A percentile compares a stretch with the other conserved stretches of the same genome.
phyloP scores from a whole-genome alignment of 352 stramenopile genomes.

The Globisporangium spinosum region DNA sequence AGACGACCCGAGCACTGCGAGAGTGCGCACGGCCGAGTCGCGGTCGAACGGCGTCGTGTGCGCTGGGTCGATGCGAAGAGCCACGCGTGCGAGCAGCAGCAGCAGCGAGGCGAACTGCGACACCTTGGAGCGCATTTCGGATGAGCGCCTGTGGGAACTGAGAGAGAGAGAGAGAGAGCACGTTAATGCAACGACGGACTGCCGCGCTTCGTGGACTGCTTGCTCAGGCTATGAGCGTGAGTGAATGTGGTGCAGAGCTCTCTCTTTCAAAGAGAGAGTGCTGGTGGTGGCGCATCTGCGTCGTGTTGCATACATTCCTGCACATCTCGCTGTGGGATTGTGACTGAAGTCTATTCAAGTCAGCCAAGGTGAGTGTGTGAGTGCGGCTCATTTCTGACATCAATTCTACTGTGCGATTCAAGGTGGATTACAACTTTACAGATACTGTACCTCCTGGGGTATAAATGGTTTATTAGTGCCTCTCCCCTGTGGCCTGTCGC shows the following conservation, averaged over 20 bases:
- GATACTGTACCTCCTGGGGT: too few species aligned
- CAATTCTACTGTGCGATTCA: too few species aligned
- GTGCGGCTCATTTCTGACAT: too few species aligned
- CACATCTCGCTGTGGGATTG: too few species aligned
- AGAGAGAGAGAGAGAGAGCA: background rate
- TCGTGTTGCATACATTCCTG: too few species aligned
- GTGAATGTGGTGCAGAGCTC: too few species aligned
- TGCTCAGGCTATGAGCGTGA: too few species aligned
- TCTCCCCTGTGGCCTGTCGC: background rate
- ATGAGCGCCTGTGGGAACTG: background rate
- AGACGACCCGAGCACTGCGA: background rate
- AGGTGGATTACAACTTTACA: too few species aligned
- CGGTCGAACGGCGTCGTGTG: background rate
- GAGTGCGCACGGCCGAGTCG: slow-evolving; percentile 1
- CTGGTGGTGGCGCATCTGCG: too few species aligned
- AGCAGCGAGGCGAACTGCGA: background rate
- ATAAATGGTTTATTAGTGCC: background rate
- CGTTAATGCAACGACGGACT: background rate
- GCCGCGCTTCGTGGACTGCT: background rate
- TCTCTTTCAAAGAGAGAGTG: too few species aligned
- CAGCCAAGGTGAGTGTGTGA: too few species aligned
- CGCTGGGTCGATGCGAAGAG: background rate
- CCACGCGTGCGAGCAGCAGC: background rate
- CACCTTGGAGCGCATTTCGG: background rate
- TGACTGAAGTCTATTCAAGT: too few species aligned